A percentile compares a stretch with the other conserved stretches of the same genome.
phyloP scores from a whole-genome alignment of 139 green algal genomes.

The Limnomonas spitsbergensis region DNA sequence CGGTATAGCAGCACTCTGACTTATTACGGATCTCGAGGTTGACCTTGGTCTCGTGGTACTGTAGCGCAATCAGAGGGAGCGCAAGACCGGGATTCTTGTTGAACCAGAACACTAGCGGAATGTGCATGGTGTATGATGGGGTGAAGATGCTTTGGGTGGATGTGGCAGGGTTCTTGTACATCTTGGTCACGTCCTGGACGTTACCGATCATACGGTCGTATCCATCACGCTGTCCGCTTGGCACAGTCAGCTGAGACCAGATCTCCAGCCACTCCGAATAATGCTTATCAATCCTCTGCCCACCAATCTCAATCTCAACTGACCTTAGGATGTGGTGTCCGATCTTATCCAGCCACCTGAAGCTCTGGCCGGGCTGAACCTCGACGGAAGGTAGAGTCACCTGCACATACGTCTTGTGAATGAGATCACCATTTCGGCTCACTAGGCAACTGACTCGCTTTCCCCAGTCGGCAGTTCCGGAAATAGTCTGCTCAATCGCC shows the following conservation, averaged over 20 bases:
- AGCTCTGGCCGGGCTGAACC: neutral
- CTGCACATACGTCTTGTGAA: neutral
- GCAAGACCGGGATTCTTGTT: conserved; percentile 16
- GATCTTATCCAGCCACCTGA: conserved; percentile 17
- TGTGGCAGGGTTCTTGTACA: neutral
- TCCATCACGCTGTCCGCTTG: conserved; percentile 1
- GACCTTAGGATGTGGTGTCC: conserved; percentile 22
- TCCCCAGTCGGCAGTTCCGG: conserved; percentile 4
- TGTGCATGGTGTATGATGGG: conserved; percentile 9
- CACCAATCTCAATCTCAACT: conserved; percentile 32
- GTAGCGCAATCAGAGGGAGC: conserved; percentile 31
- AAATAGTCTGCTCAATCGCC: conserved; percentile 20
- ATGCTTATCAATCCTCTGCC: conserved; percentile 31
- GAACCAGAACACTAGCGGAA: conserved; percentile 36
- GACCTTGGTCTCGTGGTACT: conserved; percentile 31
- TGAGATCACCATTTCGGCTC: conserved; percentile 20
- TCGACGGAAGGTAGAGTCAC: conserved; percentile 13
- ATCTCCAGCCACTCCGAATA: conserved; percentile 26
- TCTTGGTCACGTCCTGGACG: conserved; percentile 5
- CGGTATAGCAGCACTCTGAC: neutral
- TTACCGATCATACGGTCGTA: conserved; percentile 20
- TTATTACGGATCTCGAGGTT: conserved; percentile 19
- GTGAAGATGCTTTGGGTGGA: neutral
- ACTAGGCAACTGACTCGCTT: conserved; percentile 19
- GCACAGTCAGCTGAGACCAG: conserved; percentile 21